Percentiles rank a stretch among this genome's conserved stretches.
phyloP scores from a whole-genome alignment of 177 flowering plant genomes.

The Telopea speciosissima region DNA sequence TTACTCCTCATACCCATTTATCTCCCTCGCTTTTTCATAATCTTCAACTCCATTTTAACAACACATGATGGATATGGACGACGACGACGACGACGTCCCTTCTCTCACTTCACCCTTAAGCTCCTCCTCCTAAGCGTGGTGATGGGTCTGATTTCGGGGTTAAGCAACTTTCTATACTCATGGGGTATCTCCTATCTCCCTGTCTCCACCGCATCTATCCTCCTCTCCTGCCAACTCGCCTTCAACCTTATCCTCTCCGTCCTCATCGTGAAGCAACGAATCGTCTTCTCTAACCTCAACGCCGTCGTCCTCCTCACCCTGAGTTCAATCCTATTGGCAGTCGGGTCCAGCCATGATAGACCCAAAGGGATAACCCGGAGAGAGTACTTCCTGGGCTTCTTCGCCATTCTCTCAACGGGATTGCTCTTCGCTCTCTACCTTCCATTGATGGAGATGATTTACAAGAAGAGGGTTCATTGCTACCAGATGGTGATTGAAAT shows the following conservation, averaged over 20 bases:
- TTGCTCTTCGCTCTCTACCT: conserved; percentile 60
- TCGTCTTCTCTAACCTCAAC: conserved; percentile 58
- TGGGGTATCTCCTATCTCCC: conserved; percentile 74
- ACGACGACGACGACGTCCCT: conserved; percentile 50
- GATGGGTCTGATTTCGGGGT: conserved; percentile 51
- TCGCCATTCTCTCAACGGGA: conserved; percentile 57
- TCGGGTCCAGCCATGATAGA: conserved; percentile 36
- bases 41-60: too few relatives aligned
- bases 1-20: conserved; percentile 45
- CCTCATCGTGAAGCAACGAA: conserved; percentile 52
- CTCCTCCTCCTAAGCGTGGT: conserved; percentile 20
- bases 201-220: conserved; percentile 63
- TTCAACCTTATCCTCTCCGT: conserved; percentile 66
- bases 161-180: conserved; percentile 63
- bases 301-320: conserved; percentile 58
- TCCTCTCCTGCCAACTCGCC: conserved; percentile 57
- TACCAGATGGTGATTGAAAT: conserved; percentile 73
- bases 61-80: too few relatives aligned
- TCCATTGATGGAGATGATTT: conserved; percentile 60
- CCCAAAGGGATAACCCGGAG: conserved; percentile 28
- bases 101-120: conserved; percentile 36
- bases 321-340: conserved; percentile 50
- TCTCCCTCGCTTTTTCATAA: conserved; percentile 27
- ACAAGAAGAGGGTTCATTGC: conserved; percentile 30
- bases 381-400: conserved; percentile 60